Evolutionary conservation across 768 basidiomycete species (phyloP).

Genomic region (Lentinus brumalis): DNA sequence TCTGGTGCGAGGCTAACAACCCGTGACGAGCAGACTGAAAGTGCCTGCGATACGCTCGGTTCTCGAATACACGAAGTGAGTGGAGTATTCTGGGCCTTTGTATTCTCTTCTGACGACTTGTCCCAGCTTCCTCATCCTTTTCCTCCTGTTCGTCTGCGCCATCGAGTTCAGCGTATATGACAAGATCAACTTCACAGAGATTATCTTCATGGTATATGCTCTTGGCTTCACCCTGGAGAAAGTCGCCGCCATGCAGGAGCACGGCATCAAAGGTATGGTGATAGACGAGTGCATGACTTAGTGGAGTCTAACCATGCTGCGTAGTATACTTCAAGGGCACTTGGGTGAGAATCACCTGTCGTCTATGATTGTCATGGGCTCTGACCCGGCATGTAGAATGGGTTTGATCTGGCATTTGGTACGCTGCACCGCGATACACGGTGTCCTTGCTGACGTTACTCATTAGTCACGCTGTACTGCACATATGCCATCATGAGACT

Average conservation of each 20-base stretch:
- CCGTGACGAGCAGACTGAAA: slow-evolving; percentile 61
- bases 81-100: not conserved
- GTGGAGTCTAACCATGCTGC: not conserved
- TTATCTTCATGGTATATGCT: slow-evolving; percentile 75
- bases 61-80: slow-evolving; percentile 84
- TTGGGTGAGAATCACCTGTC: slow-evolving; percentile 52
- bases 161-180: slow-evolving; percentile 72
- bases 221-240: slow-evolving; percentile 91
- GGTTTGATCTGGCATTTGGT: slow-evolving; percentile 93
- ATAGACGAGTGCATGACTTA: not conserved
- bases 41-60: slow-evolving; percentile 91
- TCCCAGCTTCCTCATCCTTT: slow-evolving; percentile 74
- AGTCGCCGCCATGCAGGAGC: slow-evolving; percentile 93
- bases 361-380: not conserved
- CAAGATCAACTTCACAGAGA: slow-evolving; percentile 65
- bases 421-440: slow-evolving; percentile 17
- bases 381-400: slow-evolving; percentile 56
- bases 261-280: slow-evolving; percentile 78
- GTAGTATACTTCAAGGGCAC: slow-evolving; percentile 84
- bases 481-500: slow-evolving; percentile 76
- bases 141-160: slow-evolving; percentile 76
- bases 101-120: slow-evolving; percentile 10
- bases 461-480: slow-evolving; percentile 71
- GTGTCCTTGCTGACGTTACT: not conserved
- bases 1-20: not conserved